Evolutionary conservation across 352 stramenopile species (phyloP).

Genomic region (Phytopythium boreale): DNA sequence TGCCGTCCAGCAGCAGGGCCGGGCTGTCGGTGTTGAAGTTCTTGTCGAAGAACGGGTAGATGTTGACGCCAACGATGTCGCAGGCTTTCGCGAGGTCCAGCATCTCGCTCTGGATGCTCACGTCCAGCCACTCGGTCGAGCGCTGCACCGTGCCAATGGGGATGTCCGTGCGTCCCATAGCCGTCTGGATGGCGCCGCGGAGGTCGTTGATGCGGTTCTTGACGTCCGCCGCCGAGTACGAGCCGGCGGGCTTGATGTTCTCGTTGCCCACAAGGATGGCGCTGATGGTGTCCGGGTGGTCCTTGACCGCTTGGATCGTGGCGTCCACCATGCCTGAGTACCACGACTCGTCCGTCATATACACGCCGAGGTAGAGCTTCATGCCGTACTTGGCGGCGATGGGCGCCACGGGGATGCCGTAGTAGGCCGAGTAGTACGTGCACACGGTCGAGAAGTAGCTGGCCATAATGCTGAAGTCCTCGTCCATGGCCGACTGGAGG

Average conservation of each 20-base stretch:
- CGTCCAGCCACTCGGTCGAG: constrained; percentile 53
- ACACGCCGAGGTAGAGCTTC: constrained; percentile 70
- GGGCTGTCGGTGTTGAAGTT: constrained; percentile 47
- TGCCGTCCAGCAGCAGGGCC: constrained; percentile 44
- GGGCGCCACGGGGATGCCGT: constrained; percentile 39
- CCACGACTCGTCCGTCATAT: constrained; percentile 73
- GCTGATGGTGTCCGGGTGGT: constrained; percentile 51
- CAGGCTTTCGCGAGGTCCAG: constrained; percentile 36
- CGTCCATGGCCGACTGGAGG: constrained; percentile 50
- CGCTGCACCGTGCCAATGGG: constrained; percentile 74
- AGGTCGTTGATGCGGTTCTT: constrained; percentile 29
- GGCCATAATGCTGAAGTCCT: constrained; percentile 69
- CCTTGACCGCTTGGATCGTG: constrained; percentile 39
- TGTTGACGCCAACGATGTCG: constrained; percentile 81
- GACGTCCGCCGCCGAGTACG: constrained; percentile 40
- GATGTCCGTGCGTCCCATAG: constrained; percentile 29
- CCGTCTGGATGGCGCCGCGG: constrained; percentile 19
- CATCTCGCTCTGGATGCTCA: constrained; percentile 29
- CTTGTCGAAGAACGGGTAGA: constrained; percentile 73
- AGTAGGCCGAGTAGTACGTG: constrained; percentile 81
- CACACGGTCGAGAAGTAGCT: constrained; percentile 55
- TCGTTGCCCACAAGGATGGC: constrained; percentile 75
- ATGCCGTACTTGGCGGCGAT: constrained; percentile 42
- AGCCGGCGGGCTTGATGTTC: constrained; percentile 51
- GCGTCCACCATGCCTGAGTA: constrained; percentile 43